Percentiles rank a stretch among this genome's conserved stretches.
These are phyloP conservation scores for Eucalyptus tenuipes DNA, from an alignment of 345 rosid species.

Conservation along the genomic window DNA sequence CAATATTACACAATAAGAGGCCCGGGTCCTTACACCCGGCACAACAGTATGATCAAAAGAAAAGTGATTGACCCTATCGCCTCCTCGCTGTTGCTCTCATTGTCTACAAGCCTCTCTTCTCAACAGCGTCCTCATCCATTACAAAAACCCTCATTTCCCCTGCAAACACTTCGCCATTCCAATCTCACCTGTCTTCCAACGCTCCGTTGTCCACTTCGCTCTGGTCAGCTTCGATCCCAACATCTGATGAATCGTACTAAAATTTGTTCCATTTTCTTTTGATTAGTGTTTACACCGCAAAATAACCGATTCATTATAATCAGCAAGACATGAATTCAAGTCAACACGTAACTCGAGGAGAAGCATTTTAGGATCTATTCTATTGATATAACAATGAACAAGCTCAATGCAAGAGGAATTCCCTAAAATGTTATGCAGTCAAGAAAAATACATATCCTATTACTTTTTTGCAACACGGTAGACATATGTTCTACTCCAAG, in stretches of 20 bases:
- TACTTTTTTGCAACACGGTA: neutral
- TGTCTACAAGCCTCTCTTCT: no score
- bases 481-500: neutral
- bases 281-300: neutral
- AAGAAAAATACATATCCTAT: neutral
- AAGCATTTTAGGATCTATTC: neutral
- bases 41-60: no score
- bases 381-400: neutral
- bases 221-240: neutral
- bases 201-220: neutral
- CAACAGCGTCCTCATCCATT: no score
- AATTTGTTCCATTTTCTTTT: neutral
- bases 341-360: neutral
- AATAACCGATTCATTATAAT: neutral
- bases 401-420: neutral
- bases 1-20: no score
- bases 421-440: neutral
- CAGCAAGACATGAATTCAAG: neutral
- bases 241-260: neutral
- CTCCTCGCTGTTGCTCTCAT: no score
- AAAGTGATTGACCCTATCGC: no score
- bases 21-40: no score
- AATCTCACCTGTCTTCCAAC: rapidly evolving
- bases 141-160: neutral
- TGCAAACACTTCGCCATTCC: neutral